Conservation (phyloP, 2,329 filamentous ascomycete species). For the Colletotrichum graminicola region DNA sequence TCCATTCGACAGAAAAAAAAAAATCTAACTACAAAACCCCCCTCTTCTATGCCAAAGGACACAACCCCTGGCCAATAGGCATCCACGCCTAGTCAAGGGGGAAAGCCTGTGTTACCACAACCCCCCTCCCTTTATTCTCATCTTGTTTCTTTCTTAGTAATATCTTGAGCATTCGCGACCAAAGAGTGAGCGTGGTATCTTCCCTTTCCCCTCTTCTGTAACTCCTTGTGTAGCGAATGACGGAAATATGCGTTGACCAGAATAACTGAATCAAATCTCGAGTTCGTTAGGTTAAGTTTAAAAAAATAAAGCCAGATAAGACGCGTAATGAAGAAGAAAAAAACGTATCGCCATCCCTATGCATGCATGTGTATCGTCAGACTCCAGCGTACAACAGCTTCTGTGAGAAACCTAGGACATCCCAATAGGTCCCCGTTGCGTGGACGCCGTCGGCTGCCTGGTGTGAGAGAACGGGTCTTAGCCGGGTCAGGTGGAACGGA, state of each 20-base stretch:
- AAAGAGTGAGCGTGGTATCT: conserved; percentile 35
- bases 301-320: neutral
- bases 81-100: neutral
- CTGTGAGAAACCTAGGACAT: conserved; percentile 39
- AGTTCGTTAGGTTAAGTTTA: conserved; percentile 15
- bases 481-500: neutral
- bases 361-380: conserved; percentile 44
- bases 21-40: neutral
- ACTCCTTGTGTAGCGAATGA: conserved; percentile 27
- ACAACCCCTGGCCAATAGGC: neutral
- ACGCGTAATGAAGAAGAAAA: neutral
- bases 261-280: conserved; percentile 6
- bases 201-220: neutral
- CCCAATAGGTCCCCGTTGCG: conserved; percentile 36
- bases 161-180: neutral
- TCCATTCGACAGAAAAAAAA: neutral
- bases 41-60: neutral
- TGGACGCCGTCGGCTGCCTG: conserved; percentile 2
- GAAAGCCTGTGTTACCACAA: neutral
- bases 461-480: neutral
- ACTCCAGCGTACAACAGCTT: conserved; percentile 41
- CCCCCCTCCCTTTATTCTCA: neutral
- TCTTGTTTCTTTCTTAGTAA: neutral
- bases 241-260: neutral
- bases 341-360: conserved; percentile 36